Evolutionary conservation across 2,329 filamentous ascomycete genomes (phyloP).

Genomic region (Colletotrichum spaethianum): DNA sequence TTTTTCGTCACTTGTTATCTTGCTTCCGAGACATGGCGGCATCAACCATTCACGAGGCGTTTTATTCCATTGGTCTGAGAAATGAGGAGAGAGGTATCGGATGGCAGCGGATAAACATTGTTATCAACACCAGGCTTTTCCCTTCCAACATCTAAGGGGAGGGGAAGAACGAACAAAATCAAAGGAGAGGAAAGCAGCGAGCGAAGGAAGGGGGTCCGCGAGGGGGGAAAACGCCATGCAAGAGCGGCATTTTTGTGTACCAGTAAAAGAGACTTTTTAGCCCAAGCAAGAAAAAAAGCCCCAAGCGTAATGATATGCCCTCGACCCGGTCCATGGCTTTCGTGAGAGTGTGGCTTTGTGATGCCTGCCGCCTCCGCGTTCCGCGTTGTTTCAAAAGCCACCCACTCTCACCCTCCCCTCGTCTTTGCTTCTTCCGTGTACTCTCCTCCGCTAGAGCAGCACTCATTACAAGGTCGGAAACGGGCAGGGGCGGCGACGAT

Average conservation of each 20-base stretch:
- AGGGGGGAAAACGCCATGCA: neutral
- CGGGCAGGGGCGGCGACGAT: neutral
- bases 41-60: neutral
- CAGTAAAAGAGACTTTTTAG: neutral
- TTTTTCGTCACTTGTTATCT: neutral
- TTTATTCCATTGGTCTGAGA: neutral
- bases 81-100: neutral
- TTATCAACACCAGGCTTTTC: neutral
- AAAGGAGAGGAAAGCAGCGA: neutral
- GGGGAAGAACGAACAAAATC: neutral
- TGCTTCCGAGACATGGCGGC: neutral
- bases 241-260: constrained; percentile 2
- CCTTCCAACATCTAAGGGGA: neutral
- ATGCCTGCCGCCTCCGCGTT: neutral
- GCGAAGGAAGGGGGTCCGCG: neutral
- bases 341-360: neutral
- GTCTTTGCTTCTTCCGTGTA: neutral
- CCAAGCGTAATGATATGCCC: constrained; percentile 16
- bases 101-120: neutral
- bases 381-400: neutral
- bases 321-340: neutral
- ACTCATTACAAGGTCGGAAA: too few species aligned
- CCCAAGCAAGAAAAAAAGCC: neutral
- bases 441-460: neutral
- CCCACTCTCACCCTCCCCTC: too few species aligned